Conservation (phyloP, 1,284 basidiomycete species). For the Lentinula novae-zelandiae region DNA sequence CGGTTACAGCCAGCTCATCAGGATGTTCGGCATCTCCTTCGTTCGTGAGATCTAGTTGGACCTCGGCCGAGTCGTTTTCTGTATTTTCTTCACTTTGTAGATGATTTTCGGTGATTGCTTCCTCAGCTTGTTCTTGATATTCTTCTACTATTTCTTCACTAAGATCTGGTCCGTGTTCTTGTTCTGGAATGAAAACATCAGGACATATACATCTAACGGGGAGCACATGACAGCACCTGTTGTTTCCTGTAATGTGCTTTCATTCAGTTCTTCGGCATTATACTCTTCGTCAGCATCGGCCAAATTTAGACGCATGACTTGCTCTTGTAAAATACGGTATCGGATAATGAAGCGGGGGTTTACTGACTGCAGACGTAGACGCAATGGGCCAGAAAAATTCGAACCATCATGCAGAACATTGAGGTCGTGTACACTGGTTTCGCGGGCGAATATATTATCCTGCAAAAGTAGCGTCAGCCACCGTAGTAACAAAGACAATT, state of each 20-base stretch:
- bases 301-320: slow-evolving; percentile 44
- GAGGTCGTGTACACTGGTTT: slow-evolving; percentile 70
- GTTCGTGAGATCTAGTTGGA: background rate
- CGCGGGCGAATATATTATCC: slow-evolving; percentile 72
- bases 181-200: background rate
- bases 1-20: background rate
- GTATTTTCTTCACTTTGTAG: background rate
- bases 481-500: background rate
- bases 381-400: slow-evolving; percentile 59
- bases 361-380: slow-evolving; percentile 48
- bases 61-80: background rate
- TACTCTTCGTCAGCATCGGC: slow-evolving; percentile 22
- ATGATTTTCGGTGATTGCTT: background rate
- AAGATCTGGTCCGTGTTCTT: slow-evolving; percentile 13
- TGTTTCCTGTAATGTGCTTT: background rate
- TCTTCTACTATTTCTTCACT: slow-evolving; percentile 9
- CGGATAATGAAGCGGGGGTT: slow-evolving; percentile 64
- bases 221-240: background rate
- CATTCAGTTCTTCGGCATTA: slow-evolving; percentile 14
- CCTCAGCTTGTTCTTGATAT: slow-evolving; percentile 5
- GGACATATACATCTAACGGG: background rate
- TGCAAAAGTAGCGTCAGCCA: slow-evolving; percentile 23
- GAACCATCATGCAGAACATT: slow-evolving; percentile 67
- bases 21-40: background rate
- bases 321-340: slow-evolving; percentile 60